Evolutionary conservation across 1,284 basidiomycete species (phyloP), one percentile per base, ranked within the genome.

Genomic region (Thelephora terrestris): DNA sequence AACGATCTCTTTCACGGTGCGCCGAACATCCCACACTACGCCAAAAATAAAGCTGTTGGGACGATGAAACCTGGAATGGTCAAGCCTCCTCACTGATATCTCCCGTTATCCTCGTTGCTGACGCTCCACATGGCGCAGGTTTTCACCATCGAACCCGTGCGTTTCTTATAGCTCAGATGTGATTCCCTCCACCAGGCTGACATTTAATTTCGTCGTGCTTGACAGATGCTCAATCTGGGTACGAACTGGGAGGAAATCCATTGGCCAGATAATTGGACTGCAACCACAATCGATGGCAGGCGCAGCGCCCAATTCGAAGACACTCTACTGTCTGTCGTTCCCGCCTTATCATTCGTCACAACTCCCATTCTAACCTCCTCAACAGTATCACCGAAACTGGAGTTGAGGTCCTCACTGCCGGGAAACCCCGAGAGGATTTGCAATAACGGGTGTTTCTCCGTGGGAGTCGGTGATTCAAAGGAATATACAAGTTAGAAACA

Each of bases 271-370:
- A 82, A 90, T 59, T 97, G 94, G 94, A 97, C 93, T 2, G 91
- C 92, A 1, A 89, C 88, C 17, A 98, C 94, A 2, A 65, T 75
- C 2, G 93, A 97, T 65, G 94, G 93, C 25, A 85, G 86, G 62
- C 74, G 76, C 52, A 92, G 87, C 54, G 94, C 94, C 5, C 94
- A 98, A 60, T 97, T 96, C 60, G 94, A 98, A 65, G 94, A 98
- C 59, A 96, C 93, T 1, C 69, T 89, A 37, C 65, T 98, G 85
- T 92, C 58, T 60, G 87, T 74, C 45, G 43, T 36, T 27, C 47
- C 47, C 49, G 45, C 24, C 20, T 46, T 47, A 25, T 27, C 39
- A 34, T 51, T 38, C 40, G 10, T 44, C 10, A 45, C 23, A 32
- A 29, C 44, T 51, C 43, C 20, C 44, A 50, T 49, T 40, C 32